Evolutionary conservation across 2,329 filamentous ascomycete genomes (phyloP).

Genomic region (Pseudogymnoascus sp.): DNA sequence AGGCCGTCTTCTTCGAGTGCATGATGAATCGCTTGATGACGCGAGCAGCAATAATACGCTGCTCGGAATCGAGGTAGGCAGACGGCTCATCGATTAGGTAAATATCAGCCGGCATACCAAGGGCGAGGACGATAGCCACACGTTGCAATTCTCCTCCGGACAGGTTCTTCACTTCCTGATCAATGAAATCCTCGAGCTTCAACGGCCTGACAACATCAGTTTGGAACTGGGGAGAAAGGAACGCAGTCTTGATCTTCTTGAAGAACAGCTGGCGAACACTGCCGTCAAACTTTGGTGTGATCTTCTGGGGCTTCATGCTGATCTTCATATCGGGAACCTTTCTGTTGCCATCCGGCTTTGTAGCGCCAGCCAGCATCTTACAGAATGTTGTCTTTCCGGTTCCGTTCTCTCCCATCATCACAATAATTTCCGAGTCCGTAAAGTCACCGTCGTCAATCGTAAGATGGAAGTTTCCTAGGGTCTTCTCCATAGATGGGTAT

Average conservation of each 20-base stretch:
- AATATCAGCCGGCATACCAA: slow-evolving; percentile 92
- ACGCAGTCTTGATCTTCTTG: slow-evolving; percentile 98
- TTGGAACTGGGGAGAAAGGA: slow-evolving; percentile 96
- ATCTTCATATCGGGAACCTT: slow-evolving; percentile 91
- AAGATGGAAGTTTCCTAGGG: slow-evolving; percentile 79
- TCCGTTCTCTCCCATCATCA: slow-evolving; percentile 99
- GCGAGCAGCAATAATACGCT: slow-evolving; percentile 92
- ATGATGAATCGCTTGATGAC: slow-evolving; percentile 99
- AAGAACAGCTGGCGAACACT: slow-evolving; percentile 97
- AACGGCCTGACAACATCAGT: slow-evolving; percentile 99
- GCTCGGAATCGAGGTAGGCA: slow-evolving; percentile 96
- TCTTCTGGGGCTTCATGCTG: slow-evolving; percentile 99
- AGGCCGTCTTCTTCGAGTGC: slow-evolving; percentile 99
- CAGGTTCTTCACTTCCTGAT: slow-evolving; percentile 98
- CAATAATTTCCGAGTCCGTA: slow-evolving; percentile 96
- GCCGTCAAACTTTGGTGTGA: slow-evolving; percentile 95
- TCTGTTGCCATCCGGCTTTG: slow-evolving; percentile 76
- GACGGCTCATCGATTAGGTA: slow-evolving; percentile 98
- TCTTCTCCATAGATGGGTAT: slow-evolving; percentile 91
- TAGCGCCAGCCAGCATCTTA: slow-evolving; percentile 83
- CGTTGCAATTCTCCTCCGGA: slow-evolving; percentile 99
- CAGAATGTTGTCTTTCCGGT: slow-evolving; percentile 99
- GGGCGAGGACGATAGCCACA: slow-evolving; percentile 94
- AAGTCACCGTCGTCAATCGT: slow-evolving; percentile 76
- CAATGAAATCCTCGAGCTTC: slow-evolving; percentile 97